Evolutionary conservation across 2,329 filamentous ascomycete genomes (phyloP), one percentile per base, ranked within the genome.

Genomic region (Diaporthe amygdali): DNA sequence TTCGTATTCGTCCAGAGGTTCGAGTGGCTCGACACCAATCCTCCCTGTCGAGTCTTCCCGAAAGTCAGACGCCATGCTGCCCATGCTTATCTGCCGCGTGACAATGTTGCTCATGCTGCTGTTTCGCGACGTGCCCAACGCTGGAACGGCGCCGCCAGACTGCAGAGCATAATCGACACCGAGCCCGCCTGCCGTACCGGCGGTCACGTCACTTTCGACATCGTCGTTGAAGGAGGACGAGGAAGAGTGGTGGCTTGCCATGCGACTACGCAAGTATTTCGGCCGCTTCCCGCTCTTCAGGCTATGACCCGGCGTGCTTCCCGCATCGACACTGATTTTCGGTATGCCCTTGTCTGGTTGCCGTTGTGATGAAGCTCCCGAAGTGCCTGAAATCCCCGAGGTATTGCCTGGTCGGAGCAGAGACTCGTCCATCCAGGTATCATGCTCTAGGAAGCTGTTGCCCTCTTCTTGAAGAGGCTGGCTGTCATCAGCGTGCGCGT

Each of bases 1-100:
- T 76, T 88, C 82, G 63, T 84, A 81, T 77, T 90, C 86, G 61
- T 85, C 82, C 27, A 87, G 80, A 5, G 86, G 84, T 74, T 86
- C 86, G 34, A 90, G 81, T 46, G 85, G 87, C 56, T 73, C 56
- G 81, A 82, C 47, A 79, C 78, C 37, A 78, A 77, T 82, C 82
- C 76, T 84, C 85, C 76, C 88, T 85, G 75, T 88, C 82, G 75
- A 78, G 37, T 87, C 86, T n/a, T 84, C 81, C 63, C 81, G 81
- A 25, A 91, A 89, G n/a, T 91, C 88, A 6, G 95, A 97, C 2
- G 91, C 93, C 83, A 97, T 94, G 79, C 96, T 98, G 27, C 95
- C 95, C 71, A 98, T 88, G 82, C 95, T 98, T 73, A 95, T 92
- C 14, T 95, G 89, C 30, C 96, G 88, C 25, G 92, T 91, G 68